Evolutionary conservation across 2,329 filamentous ascomycete species (phyloP).

Genomic region (Paecilomyces sp.): DNA sequence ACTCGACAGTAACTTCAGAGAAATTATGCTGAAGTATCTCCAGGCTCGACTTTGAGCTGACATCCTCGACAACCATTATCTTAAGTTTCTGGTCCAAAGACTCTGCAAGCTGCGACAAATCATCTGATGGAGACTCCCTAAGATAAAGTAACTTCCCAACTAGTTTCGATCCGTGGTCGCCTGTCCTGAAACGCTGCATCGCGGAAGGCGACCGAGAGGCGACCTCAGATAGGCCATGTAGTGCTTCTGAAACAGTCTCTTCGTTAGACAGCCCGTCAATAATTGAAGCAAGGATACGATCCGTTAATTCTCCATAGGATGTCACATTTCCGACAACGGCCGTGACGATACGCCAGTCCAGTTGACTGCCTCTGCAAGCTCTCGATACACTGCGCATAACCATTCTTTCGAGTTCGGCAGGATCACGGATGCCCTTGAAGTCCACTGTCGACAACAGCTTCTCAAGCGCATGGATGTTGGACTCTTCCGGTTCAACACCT

Average conservation of each 20-base stretch:
- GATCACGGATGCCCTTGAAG: slow-evolving; percentile 27
- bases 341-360: slow-evolving; percentile 32
- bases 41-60: slow-evolving; percentile 40
- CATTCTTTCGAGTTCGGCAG: slow-evolving; percentile 26
- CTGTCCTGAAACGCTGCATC: slow-evolving; percentile 37
- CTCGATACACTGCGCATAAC: slow-evolving; percentile 27
- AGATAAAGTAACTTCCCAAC: slow-evolving; percentile 47
- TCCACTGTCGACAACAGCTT: slow-evolving; percentile 31
- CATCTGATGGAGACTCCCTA: slow-evolving; percentile 46
- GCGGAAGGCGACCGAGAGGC: slow-evolving; percentile 32
- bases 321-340: slow-evolving; percentile 31
- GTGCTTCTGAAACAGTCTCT: slow-evolving; percentile 23
- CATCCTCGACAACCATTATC: slow-evolving; percentile 28
- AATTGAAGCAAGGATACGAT: slow-evolving; percentile 30
- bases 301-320: slow-evolving; percentile 22
- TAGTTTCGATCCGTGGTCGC: slow-evolving; percentile 42
- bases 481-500: slow-evolving; percentile 21
- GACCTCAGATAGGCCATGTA: slow-evolving; percentile 41
- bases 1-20: slow-evolving; percentile 34
- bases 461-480: slow-evolving; percentile 28
- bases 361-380: slow-evolving; percentile 27
- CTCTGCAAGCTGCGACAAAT: slow-evolving; percentile 37
- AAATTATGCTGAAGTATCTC: slow-evolving; percentile 48
- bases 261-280: slow-evolving; percentile 36
- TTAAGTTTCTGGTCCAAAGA: slow-evolving; percentile 27